A percentile compares a stretch with the other conserved stretches of the same genome.
Conservation (phyloP, 2,329 filamentous ascomycete species). For the Fusarium sacchari region DNA sequence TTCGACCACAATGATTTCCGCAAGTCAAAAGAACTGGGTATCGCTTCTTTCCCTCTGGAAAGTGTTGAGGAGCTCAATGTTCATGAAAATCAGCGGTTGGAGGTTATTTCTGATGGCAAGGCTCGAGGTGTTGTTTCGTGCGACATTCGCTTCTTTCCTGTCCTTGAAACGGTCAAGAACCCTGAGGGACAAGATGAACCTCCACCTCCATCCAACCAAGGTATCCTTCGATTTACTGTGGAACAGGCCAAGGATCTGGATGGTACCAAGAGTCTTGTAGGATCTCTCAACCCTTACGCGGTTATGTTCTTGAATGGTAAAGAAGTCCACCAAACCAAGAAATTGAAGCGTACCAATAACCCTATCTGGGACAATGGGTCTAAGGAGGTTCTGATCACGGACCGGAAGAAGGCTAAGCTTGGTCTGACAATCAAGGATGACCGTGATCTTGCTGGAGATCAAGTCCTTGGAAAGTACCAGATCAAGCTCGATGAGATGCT, state of each 20-base stretch:
- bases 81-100: constrained; percentile 85
- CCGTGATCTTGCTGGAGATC: constrained; percentile 83
- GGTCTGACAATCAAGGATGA: constrained; percentile 97
- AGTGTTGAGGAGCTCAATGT: constrained; percentile 79
- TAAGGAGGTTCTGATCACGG: constrained; percentile 95
- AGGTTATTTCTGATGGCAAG: constrained; percentile 86
- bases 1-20: constrained; percentile 96
- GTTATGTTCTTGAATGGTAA: constrained; percentile 90
- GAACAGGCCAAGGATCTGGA: constrained; percentile 98
- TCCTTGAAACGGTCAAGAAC: constrained; percentile 76
- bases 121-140: constrained; percentile 80
- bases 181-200: constrained; percentile 83
- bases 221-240: constrained; percentile 91
- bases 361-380: constrained; percentile 94
- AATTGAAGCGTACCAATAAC: constrained; percentile 96
- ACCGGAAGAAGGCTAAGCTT: constrained; percentile 88
- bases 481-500: constrained; percentile 96
- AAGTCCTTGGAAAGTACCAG: constrained; percentile 89
- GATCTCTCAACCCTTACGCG: constrained; percentile 90
- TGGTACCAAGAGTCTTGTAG: constrained; percentile 89
- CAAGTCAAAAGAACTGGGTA: constrained; percentile 95
- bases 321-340: constrained; percentile 87
- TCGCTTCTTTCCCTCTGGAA: constrained; percentile 86
- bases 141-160: constrained; percentile 95
- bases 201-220: constrained; percentile 88